Evolutionary conservation across 2,329 filamentous ascomycete species (phyloP), one percentile per base, ranked within the genome.

Genomic region (Colletotrichum shisoi): DNA sequence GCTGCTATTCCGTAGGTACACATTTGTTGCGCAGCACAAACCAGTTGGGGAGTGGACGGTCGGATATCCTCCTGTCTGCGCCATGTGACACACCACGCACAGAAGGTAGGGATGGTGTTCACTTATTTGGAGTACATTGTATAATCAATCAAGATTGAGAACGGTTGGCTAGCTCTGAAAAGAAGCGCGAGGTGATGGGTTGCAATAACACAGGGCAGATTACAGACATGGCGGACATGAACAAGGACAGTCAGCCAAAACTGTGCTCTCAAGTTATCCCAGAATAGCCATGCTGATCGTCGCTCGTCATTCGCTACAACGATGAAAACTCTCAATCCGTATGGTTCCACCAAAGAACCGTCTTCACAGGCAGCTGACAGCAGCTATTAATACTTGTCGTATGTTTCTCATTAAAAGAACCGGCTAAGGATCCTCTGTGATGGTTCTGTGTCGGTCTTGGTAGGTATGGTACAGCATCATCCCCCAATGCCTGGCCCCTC

Each of bases 381-480:
- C 31, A 21, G 31, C 40, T 48, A 64, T 67, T 67, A 51, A 42
- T 64, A 58, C 49, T 54, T 64, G 61, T 67, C 48, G 48, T 67
- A 54, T 67, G 60, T 64, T 67, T 49, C 54, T 67, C 64, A 64
- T 67, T 67, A 67, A 64, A 54, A 63, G 61, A 63, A 54, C 54
- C 64, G 46, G 48, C 19, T 53, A 64, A 24, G 64, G 64, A 64
- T 63, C 61, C 53, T 64, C 39, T 63, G 61, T 53, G 15, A 53
- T 63, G 45, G 39, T 63, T 57, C 44, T 63, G 60, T 48, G 44
- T 67, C 45, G 54, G 61, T 67, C 54, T 54, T 67, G 48, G 54
- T 67, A 64, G 48, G 54, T 67, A 64, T 67, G 64, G 64, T 67
- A 67, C 64, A 67, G 54, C 61, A 64, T 64, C 64, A 57, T 67